Evolutionary conservation across 495 filamentous ascomycete genomes (phyloP), one percentile per base, ranked within the genome.

Genomic region (Penicillium soppii): DNA sequence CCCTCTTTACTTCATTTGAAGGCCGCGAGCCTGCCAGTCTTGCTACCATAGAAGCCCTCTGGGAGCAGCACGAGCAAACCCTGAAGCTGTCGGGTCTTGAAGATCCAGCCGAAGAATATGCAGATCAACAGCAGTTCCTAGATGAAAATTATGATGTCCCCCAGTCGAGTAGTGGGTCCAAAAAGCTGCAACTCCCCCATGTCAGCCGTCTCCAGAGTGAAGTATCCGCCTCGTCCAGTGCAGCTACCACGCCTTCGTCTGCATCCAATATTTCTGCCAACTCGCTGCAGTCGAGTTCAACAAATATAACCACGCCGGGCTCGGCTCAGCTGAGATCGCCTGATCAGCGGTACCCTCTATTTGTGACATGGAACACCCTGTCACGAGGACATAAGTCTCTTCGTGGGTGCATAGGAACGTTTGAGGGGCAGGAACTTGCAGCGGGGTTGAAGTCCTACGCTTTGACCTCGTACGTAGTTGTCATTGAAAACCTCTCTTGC

Each of bases 341-440:
- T 3, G 52, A 69, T 33, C 63, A 60, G 36, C 57, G 55, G 33
- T 69, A 74, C 50, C 94, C 94, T 5, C 76, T 98, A 12, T 98
- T 98, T 66, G 88, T 98, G 12, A 97, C 94, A 0, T 98, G 95
- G 94, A 95, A 96, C 67, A 89, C 81, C 1, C 44, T 88, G 22
- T 82, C 81, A 4, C 74, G 75, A 50, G 82, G 80, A 13, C 66
- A 78, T 47, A 85, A 83, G 56, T 82, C 79, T 27, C 79, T 98
- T 13, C 88, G 94, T 39, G 94, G 94, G 25, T 98, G 94, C 77
- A 98, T 98, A 60, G 94, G 94, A 55, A 98, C 94, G 0, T 97
- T 97, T 63, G 91, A 94, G 50, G 65, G 83, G 5, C 87, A 91
- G 61, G 79, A 84, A 20, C 81, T 98, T 7, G 75, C 81, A 19